Conservation (phyloP, 2,329 filamentous ascomycete genomes). For the Botrytis medusae region DNA sequence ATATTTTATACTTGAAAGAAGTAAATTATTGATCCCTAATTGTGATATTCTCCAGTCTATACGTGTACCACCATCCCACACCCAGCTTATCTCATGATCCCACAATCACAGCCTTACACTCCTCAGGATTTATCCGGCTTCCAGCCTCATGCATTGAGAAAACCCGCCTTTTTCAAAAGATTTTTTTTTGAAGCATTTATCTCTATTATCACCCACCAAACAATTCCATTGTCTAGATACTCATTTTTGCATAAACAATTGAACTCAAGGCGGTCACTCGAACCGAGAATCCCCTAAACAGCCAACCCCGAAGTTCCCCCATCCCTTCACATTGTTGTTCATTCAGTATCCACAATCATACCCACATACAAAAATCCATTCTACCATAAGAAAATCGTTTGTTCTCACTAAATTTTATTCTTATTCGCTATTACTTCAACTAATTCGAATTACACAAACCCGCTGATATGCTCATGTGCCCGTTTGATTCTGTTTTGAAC, state of each 20-base stretch:
- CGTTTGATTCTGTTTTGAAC: background rate
- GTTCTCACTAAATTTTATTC: background rate
- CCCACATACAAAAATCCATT: background rate
- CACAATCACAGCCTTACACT: background rate
- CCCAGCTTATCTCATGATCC: background rate
- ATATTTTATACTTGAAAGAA: background rate
- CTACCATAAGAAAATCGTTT: background rate
- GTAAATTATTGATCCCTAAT: background rate
- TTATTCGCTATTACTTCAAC: background rate
- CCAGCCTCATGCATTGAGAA: background rate
- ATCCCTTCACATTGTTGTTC: background rate
- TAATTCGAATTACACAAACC: background rate
- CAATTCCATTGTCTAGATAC: background rate
- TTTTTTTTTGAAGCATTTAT: background rate
- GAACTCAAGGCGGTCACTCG: background rate
- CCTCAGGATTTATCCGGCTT: background rate
- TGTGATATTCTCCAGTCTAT: background rate
- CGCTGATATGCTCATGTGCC: conserved; percentile 1
- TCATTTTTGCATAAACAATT: background rate
- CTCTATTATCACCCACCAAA: no score
- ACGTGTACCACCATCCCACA: background rate
- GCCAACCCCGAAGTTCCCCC: background rate
- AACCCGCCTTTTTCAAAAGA: background rate
- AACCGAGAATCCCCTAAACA: conserved; percentile 4
- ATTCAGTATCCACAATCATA: background rate